Conservation (phyloP, 768 basidiomycete species). For the Leucocoprinus sp. region DNA sequence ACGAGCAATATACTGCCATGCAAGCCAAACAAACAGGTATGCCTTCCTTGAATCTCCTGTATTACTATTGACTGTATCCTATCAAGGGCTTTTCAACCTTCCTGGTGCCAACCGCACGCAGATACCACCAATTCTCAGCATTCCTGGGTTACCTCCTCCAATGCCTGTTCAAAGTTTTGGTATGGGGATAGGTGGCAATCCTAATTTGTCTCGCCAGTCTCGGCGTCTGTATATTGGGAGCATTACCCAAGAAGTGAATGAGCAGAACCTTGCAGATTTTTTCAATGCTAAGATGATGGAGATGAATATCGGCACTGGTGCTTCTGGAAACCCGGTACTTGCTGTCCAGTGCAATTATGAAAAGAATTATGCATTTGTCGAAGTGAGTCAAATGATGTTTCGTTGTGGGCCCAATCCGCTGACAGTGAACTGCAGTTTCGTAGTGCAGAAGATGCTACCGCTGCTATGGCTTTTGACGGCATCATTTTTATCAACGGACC, state of each 20-base stretch:
- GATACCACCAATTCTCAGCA: slow-evolving; percentile 72
- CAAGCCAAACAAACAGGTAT: slow-evolving; percentile 98
- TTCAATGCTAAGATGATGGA: slow-evolving; percentile 97
- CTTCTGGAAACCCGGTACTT: slow-evolving; percentile 83
- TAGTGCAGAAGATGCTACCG: slow-evolving; percentile 91
- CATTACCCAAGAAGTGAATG: slow-evolving; percentile 91
- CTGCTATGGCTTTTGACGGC: slow-evolving; percentile 96
- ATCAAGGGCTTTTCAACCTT: slow-evolving; percentile 85
- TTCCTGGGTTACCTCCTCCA: slow-evolving; percentile 75
- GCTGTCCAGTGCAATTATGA: slow-evolving; percentile 96
- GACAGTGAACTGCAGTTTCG: slow-evolving; percentile 64
- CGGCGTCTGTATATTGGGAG: slow-evolving; percentile 95
- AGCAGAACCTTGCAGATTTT: slow-evolving; percentile 85
- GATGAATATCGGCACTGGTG: slow-evolving; percentile 78
- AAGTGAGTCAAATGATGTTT: slow-evolving; percentile 40
- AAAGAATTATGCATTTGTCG: slow-evolving; percentile 98
- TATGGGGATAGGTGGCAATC: slow-evolving; percentile 80
- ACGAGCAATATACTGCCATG: slow-evolving; percentile 89
- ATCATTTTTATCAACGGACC: slow-evolving; percentile 92
- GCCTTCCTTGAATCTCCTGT: slow-evolving; percentile 13
- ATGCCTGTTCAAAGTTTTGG: slow-evolving; percentile 80
- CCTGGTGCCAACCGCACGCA: slow-evolving; percentile 92
- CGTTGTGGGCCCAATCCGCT: slow-evolving; percentile 5
- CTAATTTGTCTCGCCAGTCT: slow-evolving; percentile 87
- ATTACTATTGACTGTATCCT: slow-evolving; percentile 10